Conservation (phyloP, 2,329 filamentous ascomycete species). For the Aspergillus texensis region DNA sequence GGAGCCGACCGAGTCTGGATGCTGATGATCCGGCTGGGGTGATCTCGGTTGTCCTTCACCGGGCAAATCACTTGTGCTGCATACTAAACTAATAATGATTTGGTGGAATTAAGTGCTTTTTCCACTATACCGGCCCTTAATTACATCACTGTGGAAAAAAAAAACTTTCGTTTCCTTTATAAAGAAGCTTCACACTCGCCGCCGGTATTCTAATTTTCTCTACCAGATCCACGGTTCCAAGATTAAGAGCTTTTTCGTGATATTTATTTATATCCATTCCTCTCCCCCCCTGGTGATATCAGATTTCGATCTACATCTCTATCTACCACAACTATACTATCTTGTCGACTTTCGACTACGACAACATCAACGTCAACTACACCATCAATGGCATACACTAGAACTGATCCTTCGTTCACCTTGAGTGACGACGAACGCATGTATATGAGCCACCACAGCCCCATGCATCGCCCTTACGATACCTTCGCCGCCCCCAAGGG, state of each 20-base stretch:
- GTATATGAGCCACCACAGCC: conserved; percentile 17
- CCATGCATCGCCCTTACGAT: conserved; percentile 15
- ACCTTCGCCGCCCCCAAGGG: conserved; percentile 17
- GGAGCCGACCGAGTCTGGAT: conserved; percentile 29
- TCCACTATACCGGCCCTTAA: conserved; percentile 3
- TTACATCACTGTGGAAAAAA: conserved; percentile 15
- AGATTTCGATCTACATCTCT: background rate
- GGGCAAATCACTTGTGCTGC: conserved; percentile 6
- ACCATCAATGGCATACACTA: conserved; percentile 16
- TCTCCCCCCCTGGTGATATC: background rate
- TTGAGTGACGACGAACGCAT: conserved; percentile 18
- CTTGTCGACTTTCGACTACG: background rate
- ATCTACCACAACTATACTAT: conserved; percentile 1
- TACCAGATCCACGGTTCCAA: conserved; percentile 20
- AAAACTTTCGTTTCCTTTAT: conserved; percentile 12
- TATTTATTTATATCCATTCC: background rate
- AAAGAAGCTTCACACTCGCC: conserved; percentile 9
- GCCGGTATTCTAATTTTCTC: background rate
- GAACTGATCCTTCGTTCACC: conserved; percentile 14
- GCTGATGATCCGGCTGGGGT: conserved; percentile 27
- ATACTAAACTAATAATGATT: background rate
- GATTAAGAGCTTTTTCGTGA: conserved; percentile 7
- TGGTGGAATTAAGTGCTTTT: background rate
- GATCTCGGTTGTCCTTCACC: conserved; percentile 25
- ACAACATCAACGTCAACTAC: background rate